A percentile compares a stretch with the other conserved stretches of the same genome.
Conservation (phyloP, 2,329 filamentous ascomycete species). For the Trichoderma koningii region DNA sequence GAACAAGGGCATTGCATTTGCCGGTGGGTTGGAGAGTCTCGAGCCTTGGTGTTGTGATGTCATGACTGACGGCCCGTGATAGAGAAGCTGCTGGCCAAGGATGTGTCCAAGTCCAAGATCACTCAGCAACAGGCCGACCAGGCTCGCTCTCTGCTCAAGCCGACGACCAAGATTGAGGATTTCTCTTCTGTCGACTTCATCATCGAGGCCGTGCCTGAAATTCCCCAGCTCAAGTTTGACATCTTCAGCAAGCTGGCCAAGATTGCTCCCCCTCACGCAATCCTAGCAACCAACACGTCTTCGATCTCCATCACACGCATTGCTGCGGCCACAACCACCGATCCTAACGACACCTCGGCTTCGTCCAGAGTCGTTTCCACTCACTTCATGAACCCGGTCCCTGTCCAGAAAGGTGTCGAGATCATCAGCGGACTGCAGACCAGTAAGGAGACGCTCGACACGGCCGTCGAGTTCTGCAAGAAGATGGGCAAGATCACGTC, state of each 20-base stretch:
- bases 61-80: conserved; percentile 25
- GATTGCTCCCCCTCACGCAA: conserved; percentile 79
- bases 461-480: conserved; percentile 81
- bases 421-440: conserved; percentile 96
- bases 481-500: conserved; percentile 92
- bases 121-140: conserved; percentile 78
- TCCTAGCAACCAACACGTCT: conserved; percentile 97
- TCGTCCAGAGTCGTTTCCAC: conserved; percentile 90
- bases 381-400: conserved; percentile 99
- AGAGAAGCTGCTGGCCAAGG: conserved; percentile 93
- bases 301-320: conserved; percentile 97
- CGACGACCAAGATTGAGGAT: conserved; percentile 73
- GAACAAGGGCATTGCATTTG: conserved; percentile 87
- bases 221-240: conserved; percentile 79
- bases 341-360: conserved; percentile 77
- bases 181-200: conserved; percentile 90
- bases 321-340: conserved; percentile 77
- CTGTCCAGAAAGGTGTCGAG: conserved; percentile 94
- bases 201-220: conserved; percentile 96
- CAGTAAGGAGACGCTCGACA: conserved; percentile 75
- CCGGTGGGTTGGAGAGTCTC: conserved; percentile 56
- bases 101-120: conserved; percentile 84
- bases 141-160: conserved; percentile 67
- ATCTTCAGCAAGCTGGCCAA: conserved; percentile 84
- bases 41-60: background rate